These are phyloP conservation scores for Wallacemonas collosoma DNA, from an alignment of 208 protist genomes.

Conservation along the genomic window DNA sequence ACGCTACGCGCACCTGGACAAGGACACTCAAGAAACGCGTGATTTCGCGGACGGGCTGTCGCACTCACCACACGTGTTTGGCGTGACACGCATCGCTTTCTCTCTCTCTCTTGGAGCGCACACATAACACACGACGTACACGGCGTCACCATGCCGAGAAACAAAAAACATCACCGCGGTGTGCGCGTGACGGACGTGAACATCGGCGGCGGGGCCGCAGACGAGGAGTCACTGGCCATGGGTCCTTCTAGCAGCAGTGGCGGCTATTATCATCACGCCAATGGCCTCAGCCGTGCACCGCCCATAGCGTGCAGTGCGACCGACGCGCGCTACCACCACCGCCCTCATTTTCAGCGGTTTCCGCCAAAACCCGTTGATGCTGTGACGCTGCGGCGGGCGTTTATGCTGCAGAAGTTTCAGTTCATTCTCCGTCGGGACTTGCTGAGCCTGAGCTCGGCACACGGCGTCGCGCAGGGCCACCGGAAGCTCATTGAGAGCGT, in stretches of 20 bases:
- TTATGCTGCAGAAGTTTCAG: slow-evolving; percentile 90
- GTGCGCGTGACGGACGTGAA: slow-evolving; percentile 10
- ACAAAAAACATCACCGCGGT: slow-evolving; percentile 10
- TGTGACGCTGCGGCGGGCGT: slow-evolving; percentile 59
- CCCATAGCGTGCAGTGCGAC: slow-evolving; percentile 3
- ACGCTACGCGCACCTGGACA: no score
- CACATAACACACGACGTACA: slow-evolving; percentile 3
- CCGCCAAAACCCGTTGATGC: slow-evolving; percentile 41
- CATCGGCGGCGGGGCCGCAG: not conserved
- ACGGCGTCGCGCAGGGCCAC: slow-evolving; percentile 60
- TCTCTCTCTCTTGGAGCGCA: not conserved
- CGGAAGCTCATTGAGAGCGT: slow-evolving; percentile 65
- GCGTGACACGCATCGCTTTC: not conserved
- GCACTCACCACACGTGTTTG: no score
- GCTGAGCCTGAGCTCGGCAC: slow-evolving; percentile 29
- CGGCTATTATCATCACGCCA: not conserved
- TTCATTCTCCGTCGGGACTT: slow-evolving; percentile 83
- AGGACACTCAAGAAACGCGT: no score
- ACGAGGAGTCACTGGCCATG: slow-evolving; percentile 5
- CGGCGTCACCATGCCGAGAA: not conserved
- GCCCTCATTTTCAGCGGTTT: slow-evolving; percentile 2
- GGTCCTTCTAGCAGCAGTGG: not conserved
- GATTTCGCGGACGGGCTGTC: no score
- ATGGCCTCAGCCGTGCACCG: not conserved
- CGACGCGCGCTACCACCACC: slow-evolving; percentile 29